Evolutionary conservation across 805 yeast species (phyloP).

Genomic region (Hanseniaspora jakobsenii): DNA sequence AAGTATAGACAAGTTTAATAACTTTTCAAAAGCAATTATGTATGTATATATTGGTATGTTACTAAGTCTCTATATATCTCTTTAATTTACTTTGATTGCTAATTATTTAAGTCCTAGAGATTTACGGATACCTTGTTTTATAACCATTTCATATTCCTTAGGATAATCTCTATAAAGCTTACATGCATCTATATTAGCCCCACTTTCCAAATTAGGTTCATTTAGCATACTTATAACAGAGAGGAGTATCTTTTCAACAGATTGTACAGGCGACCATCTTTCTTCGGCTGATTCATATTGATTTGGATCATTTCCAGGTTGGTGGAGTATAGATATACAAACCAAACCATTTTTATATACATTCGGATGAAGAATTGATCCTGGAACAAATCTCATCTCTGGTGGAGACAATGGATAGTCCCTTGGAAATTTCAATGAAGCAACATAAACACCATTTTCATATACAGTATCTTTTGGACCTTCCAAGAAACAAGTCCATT

Average conservation of each 20-base stretch:
- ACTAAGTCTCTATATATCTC: too few species aligned
- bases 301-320: conserved; percentile 95
- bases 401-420: conserved; percentile 84
- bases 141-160: conserved; percentile 50
- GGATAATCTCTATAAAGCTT: conserved; percentile 86
- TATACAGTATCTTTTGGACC: conserved; percentile 80
- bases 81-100: too few species aligned
- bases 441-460: conserved; percentile 80
- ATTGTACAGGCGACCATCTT: conserved; percentile 96
- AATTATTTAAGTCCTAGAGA: conserved; percentile 49
- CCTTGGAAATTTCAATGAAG: conserved; percentile 54
- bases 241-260: conserved; percentile 87
- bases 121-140: conserved; percentile 53
- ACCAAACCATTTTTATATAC: conserved; percentile 90
- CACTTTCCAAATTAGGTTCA: conserved; percentile 92
- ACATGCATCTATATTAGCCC: conserved; percentile 72
- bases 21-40: too few species aligned
- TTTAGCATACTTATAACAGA: conserved; percentile 94
- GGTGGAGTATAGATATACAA: conserved; percentile 86
- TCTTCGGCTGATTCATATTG: conserved; percentile 93
- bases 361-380: conserved; percentile 79
- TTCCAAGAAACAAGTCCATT: conserved; percentile 74
- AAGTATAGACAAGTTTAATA: too few species aligned
- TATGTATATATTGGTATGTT: too few species aligned
- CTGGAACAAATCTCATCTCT: conserved; percentile 55